Base-by-base conservation (phyloP, 2,329 filamentous ascomycete species). In the Blumeria hordei region DNA sequence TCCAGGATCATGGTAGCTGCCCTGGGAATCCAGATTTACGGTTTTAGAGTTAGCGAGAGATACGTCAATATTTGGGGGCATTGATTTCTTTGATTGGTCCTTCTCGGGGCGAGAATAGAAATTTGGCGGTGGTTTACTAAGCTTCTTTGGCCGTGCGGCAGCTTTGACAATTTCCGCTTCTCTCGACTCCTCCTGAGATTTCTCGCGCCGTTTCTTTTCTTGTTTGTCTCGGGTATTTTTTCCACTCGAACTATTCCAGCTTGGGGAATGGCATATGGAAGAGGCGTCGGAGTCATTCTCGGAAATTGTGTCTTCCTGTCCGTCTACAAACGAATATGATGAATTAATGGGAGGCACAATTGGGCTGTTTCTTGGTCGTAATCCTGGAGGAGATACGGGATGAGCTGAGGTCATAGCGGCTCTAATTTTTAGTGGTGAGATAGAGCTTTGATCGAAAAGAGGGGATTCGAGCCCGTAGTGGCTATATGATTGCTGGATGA, bases 181-280 rank as follows among this genome's bases (percentile, higher is more conserved):
- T 66, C 67, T 54, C 67, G 61, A 7, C 61, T 61, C 60, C 6
- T 65, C 63, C 55, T 63, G 14, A n/a, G 16, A 21, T 18, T 37
- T 52, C 16, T 52, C 49, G 7, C 14, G 32, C 14, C 33, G 10
- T 43, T 69, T 67, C 50, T 64, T 67, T n/a, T 67, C 67, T 14
- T 67, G 47, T 65, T 65, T 66, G 57, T 71, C 69, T 52, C 71
- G 71, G 59, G 67, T 71, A 54, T 68, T 71, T 55, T 64, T 67
- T 18, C 72, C 70, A 2, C 70, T 70, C 59, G 75, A 75, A 21
- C 74, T 72, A 58, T 78, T 76, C 77, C 77, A 80, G 55, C 72
- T 78, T 1, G 77, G 77, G 1, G 77, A 80, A 55, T 78, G 74
- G 58, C 77, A 81, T 55, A 79, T 75, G 0, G 63, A 65, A 5